A percentile compares a stretch with the other conserved stretches of the same genome.
Conservation (phyloP, 208 protist genomes). For the Trypanosoma mega region DNA sequence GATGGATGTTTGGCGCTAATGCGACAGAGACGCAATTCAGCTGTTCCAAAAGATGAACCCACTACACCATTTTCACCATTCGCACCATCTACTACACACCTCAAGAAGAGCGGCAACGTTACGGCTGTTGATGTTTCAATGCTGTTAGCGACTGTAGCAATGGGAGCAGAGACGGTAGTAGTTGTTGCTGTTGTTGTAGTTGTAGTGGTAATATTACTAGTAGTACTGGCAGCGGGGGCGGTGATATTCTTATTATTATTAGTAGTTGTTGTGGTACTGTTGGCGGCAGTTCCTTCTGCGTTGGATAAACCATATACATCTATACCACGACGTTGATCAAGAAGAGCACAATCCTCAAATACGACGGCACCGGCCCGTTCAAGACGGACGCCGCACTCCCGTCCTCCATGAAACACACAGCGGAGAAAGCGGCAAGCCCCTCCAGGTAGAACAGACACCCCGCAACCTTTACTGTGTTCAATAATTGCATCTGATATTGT, state of each 20-base stretch:
- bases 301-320: too few species aligned
- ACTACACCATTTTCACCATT: constrained; percentile 18
- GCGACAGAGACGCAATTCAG: constrained; percentile 13
- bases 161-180: too few species aligned
- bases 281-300: too few species aligned
- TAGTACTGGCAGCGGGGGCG: too few species aligned
- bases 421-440: constrained; percentile 23
- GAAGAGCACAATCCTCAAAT: constrained; percentile 24
- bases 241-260: not conserved
- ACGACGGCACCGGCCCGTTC: constrained; percentile 9
- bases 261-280: not conserved
- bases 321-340: constrained; percentile 14
- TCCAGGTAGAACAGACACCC: constrained; percentile 21
- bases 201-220: too few species aligned
- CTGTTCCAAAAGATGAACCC: not conserved
- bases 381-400: constrained; percentile 14
- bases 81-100: constrained; percentile 25
- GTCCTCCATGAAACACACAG: constrained; percentile 15
- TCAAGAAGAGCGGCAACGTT: constrained; percentile 9
- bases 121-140: too few species aligned
- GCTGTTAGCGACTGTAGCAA: too few species aligned
- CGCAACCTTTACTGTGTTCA: constrained; percentile 19
- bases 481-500: constrained; percentile 17
- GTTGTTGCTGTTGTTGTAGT: too few species aligned
- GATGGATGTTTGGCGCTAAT: constrained; percentile 12